These are phyloP conservation scores for Trichoderma aggressivum DNA, from an alignment of 2,329 filamentous ascomycete genomes.

Conservation along the genomic window DNA sequence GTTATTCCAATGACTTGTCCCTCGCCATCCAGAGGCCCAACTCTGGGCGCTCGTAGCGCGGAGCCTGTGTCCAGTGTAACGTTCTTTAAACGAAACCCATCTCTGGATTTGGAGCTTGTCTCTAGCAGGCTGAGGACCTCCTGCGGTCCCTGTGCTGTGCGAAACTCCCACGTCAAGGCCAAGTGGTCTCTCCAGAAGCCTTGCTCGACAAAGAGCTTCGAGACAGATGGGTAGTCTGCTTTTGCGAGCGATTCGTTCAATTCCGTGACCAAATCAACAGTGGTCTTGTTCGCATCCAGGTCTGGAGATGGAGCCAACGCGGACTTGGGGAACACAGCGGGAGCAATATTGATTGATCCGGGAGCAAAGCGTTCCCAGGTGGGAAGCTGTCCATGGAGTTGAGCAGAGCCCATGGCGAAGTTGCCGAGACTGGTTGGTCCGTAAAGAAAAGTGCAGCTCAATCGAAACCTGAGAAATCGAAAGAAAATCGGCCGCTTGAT, in stretches of 20 bases:
- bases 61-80: conserved; percentile 47
- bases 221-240: conserved; percentile 34
- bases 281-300: conserved; percentile 37
- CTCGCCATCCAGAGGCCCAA: conserved; percentile 46
- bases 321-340: conserved; percentile 42
- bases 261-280: conserved; percentile 34
- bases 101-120: conserved; percentile 28
- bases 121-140: conserved; percentile 41
- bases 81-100: conserved; percentile 41
- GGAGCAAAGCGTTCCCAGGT: background rate
- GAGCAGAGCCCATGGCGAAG: background rate
- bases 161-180: conserved; percentile 54
- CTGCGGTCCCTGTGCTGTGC: conserved; percentile 44
- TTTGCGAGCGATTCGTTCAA: conserved; percentile 41
- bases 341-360: conserved; percentile 53
- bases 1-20: conserved; percentile 52
- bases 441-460: background rate
- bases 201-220: conserved; percentile 41
- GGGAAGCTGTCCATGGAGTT: conserved; percentile 1
- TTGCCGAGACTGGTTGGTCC: background rate
- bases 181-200: conserved; percentile 60
- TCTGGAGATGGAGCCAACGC: conserved; percentile 22
- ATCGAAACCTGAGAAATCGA: background rate
- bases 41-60: conserved; percentile 41
- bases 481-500: background rate